phyloP scores from a whole-genome alignment of 2,329 filamentous ascomycete genomes.

The Akanthomyces lecanii region DNA sequence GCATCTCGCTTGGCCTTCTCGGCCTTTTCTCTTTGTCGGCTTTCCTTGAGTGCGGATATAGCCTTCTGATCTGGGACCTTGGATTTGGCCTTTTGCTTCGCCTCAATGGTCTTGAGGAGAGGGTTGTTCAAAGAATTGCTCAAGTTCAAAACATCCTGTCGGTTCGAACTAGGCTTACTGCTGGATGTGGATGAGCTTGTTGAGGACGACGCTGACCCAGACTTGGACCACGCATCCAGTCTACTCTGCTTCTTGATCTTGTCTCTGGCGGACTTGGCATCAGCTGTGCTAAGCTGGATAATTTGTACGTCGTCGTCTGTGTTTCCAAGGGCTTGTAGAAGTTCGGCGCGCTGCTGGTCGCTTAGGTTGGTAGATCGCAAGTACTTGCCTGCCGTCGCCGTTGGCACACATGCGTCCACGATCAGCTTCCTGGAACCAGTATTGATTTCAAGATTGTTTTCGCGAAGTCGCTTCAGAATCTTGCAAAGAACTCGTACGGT shows the following conservation, averaged over 20 bases:
- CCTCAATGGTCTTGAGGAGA: conserved; percentile 43
- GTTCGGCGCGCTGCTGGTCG: conserved; percentile 77
- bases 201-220: conserved; percentile 30
- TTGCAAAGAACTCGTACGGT: conserved; percentile 81
- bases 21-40: conserved; percentile 69
- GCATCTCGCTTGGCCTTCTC: conserved; percentile 70
- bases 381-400: conserved; percentile 49
- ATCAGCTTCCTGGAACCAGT: conserved; percentile 57
- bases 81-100: conserved; percentile 26
- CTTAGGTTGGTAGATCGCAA: conserved; percentile 73
- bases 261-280: conserved; percentile 29
- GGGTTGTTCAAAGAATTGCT: conserved; percentile 45
- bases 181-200: conserved; percentile 18
- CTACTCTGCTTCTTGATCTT: conserved; percentile 53
- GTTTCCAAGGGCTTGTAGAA: conserved; percentile 60
- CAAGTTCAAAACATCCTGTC: conserved; percentile 45
- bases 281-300: conserved; percentile 36
- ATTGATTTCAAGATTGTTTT: conserved; percentile 69
- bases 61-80: conserved; percentile 33
- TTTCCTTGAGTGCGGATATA: conserved; percentile 57
- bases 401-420: conserved; percentile 59
- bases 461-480: conserved; percentile 74
- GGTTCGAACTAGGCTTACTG: conserved; percentile 33
- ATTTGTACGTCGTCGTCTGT: conserved; percentile 53
- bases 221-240: conserved; percentile 60